Percentiles rank a stretch among this genome's conserved stretches.
These are phyloP conservation scores for Evernia prunastri DNA, from an alignment of 495 filamentous ascomycete species.

Conservation along the genomic window DNA sequence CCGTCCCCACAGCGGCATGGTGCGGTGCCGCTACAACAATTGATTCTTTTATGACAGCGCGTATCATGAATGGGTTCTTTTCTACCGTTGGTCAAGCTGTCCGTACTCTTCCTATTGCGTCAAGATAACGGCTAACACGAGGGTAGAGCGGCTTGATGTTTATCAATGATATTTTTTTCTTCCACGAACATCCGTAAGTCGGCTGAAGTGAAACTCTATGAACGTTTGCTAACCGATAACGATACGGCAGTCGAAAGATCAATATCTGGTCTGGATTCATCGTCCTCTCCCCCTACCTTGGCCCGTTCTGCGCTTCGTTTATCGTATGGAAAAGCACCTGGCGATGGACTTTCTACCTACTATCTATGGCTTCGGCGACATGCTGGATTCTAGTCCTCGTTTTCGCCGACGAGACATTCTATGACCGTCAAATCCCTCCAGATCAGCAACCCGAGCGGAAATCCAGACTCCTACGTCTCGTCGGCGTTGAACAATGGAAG, in stretches of 20 bases:
- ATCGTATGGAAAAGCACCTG: constrained; percentile 45
- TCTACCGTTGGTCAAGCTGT: constrained; percentile 48
- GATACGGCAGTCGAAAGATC: constrained; percentile 44
- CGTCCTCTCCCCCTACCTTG: constrained; percentile 53
- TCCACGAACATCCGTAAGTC: constrained; percentile 47
- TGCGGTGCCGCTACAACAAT: constrained; percentile 48
- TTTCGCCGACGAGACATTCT: constrained; percentile 56
- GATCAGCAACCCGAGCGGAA: constrained; percentile 38
- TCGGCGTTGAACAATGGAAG: constrained; percentile 44
- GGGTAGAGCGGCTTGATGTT: constrained; percentile 51
- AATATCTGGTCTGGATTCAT: constrained; percentile 52
- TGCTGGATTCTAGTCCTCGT: constrained; percentile 42
- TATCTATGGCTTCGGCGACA: constrained; percentile 42
- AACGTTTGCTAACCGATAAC: not conserved
- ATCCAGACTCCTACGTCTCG: constrained; percentile 34
- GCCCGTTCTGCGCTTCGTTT: constrained; percentile 52
- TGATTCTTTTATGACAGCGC: constrained; percentile 50
- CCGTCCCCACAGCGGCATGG: constrained; percentile 46
- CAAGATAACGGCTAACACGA: not conserved
- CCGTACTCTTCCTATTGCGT: not conserved
- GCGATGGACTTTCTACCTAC: constrained; percentile 49
- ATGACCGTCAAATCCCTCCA: constrained; percentile 45
- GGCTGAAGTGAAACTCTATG: not conserved
- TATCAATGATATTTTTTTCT: constrained; percentile 61
- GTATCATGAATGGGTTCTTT: constrained; percentile 58